A percentile compares a stretch with the other conserved stretches of the same genome.
Conservation (phyloP, 768 basidiomycete genomes). For the Hypholoma fasciculare region DNA sequence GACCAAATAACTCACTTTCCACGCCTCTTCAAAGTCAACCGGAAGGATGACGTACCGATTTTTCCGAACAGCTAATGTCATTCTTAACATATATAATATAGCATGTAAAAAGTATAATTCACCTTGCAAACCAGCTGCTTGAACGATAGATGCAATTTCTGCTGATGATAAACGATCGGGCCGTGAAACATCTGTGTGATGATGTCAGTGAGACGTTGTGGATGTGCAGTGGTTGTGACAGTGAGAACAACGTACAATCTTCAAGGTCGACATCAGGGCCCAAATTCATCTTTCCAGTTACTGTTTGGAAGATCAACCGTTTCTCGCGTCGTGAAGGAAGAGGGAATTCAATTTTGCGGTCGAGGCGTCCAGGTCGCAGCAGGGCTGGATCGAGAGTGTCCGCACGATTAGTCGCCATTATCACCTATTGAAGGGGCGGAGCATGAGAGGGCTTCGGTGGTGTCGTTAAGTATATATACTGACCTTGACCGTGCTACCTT, state of each 20-base stretch:
- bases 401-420: slow-evolving; percentile 99
- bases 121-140: slow-evolving; percentile 98
- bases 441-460: not conserved
- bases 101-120: slow-evolving; percentile 3
- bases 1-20: slow-evolving; percentile 85
- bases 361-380: slow-evolving; percentile 94
- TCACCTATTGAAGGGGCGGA: slow-evolving; percentile 60
- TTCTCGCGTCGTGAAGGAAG: slow-evolving; percentile 92
- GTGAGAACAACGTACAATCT: slow-evolving; percentile 69
- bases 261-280: slow-evolving; percentile 97
- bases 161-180: slow-evolving; percentile 96
- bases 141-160: slow-evolving; percentile 93
- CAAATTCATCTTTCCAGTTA: slow-evolving; percentile 96
- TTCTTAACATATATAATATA: not conserved
- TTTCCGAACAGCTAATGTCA: slow-evolving; percentile 81
- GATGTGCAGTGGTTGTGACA: not conserved
- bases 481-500: slow-evolving; percentile 97
- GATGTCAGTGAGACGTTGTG: not conserved
- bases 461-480: slow-evolving; percentile 5
- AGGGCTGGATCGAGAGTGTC: slow-evolving; percentile 98
- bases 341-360: slow-evolving; percentile 99
- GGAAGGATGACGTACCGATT: slow-evolving; percentile 98
- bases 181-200: slow-evolving; percentile 81
- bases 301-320: slow-evolving; percentile 97
- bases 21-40: slow-evolving; percentile 97